Base-by-base conservation (phyloP, 2,329 filamentous ascomycete genomes). In the Zasmidium cellare region DNA sequence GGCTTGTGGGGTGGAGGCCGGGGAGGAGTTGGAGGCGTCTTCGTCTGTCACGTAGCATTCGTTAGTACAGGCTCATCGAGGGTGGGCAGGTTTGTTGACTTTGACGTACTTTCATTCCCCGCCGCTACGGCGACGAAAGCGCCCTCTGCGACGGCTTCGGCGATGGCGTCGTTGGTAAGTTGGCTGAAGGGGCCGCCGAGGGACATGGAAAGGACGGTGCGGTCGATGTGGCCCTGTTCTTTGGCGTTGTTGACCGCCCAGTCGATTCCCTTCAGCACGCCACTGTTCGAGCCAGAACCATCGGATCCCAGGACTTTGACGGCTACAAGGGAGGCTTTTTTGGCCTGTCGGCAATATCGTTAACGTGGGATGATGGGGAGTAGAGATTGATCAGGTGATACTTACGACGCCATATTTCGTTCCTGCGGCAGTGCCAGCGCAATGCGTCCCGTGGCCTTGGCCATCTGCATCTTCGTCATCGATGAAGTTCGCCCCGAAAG, bases 401-500 rank as follows among this genome's bases (percentile, higher is more conserved):
- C 60, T 55, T 58, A 63, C 83, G 3, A 87, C 84, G 60, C 86
- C 86, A 56, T 83, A 87, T 2, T 80, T 86, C 50, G 75, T 77
- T 38, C 84, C 83, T n/a, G 76, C 86, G 46, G 87, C 82, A 61
- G 93, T 97, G 67, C 93, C 93, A 62, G 93, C 96, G 86, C 93
- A 97, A 73, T 87, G 85, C 55, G 77, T 84, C 44, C 85, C 85
- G 71, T 87, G 85, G 11, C 85, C 85, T 66, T 86, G 83, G 60
- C 81, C 77, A 62, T 77, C 75, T n/a, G 69, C 71, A 53, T 74
- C 69, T 18, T 57, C 57, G 51, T 74, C 75, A 3, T 65, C 71
- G 56, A 65, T 70, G 19, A 63, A 62, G 22, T 53, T 61, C 5
- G 47, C 25, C 20, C 60, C 60, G 12, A 59, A 53, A 3, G 47